These are phyloP conservation scores for Barbarea vulgaris DNA, from an alignment of 345 rosid genomes.

Conservation along the genomic window DNA sequence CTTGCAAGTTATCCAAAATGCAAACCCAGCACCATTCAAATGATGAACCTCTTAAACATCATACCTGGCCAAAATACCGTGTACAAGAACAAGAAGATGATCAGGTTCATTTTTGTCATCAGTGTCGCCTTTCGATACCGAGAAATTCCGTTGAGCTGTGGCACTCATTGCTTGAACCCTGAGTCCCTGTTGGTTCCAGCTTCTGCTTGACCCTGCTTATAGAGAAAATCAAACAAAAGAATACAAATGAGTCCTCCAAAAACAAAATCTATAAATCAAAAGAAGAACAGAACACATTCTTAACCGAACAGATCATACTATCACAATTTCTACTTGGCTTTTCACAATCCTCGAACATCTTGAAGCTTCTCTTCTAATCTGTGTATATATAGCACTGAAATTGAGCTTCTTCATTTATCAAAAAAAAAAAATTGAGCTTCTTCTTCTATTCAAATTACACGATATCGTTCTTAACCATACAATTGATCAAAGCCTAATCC, in stretches of 20 bases:
- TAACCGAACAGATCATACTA: neutral
- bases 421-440: too few relatives aligned
- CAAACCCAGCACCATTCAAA: neutral
- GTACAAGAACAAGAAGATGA: constrained; percentile 99
- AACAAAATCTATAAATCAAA: neutral
- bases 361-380: neutral
- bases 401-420: too few relatives aligned
- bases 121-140: constrained; percentile 40
- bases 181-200: constrained; percentile 53
- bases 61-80: constrained; percentile 94
- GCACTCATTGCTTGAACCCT: constrained; percentile 71
- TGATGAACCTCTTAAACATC: neutral
- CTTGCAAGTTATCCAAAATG: constrained; percentile 4
- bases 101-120: constrained; percentile 66
- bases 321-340: neutral
- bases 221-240: constrained; percentile 21
- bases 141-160: constrained; percentile 51
- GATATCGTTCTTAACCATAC: neutral
- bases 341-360: constrained; percentile 14
- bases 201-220: constrained; percentile 47
- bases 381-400: neutral
- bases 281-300: neutral
- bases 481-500: neutral
- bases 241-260: neutral
- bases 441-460: neutral